A percentile compares a stretch with the other conserved stretches of the same genome.
Conservation (phyloP, 179 eudicot species). For the Vitellaria paradoxa region DNA sequence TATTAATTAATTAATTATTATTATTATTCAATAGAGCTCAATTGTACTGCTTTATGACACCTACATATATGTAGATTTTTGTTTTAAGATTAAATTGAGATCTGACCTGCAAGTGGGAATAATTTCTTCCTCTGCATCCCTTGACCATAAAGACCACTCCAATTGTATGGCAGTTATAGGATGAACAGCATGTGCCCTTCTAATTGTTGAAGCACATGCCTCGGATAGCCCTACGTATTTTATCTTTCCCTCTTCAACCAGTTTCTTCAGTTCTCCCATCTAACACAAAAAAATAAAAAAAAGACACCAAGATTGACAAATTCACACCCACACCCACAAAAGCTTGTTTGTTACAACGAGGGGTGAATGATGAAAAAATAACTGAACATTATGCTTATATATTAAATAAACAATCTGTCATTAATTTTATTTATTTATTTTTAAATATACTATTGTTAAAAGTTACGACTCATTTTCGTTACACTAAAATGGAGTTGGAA, state of each 20-base stretch:
- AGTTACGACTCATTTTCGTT: too few species aligned
- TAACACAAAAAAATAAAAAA: background rate
- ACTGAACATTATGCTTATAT: too few species aligned
- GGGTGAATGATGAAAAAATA: too few species aligned
- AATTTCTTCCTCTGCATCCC: constrained; percentile 51
- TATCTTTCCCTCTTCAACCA: constrained; percentile 49
- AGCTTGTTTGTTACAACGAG: background rate
- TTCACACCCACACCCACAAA: too few species aligned
- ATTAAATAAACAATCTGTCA: too few species aligned
- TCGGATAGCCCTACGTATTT: constrained; percentile 53
- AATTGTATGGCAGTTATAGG: constrained; percentile 54
- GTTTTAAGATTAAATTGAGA: background rate
- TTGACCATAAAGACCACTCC: constrained; percentile 60
- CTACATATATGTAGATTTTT: too few species aligned
- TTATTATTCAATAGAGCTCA: too few species aligned
- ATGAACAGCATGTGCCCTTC: constrained; percentile 21
- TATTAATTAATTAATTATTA: too few species aligned
- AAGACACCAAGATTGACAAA: background rate
- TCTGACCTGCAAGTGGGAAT: constrained; percentile 56
- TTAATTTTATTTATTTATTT: too few species aligned
- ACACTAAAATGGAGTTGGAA: too few species aligned
- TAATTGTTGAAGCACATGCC: constrained; percentile 26
- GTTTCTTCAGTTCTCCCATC: constrained; percentile 46
- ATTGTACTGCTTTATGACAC: too few species aligned
- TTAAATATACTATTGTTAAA: too few species aligned